These are phyloP conservation scores for Groenewaldozyma sp. DNA, from an alignment of 1,139 yeast genomes.

Conservation along the genomic window DNA sequence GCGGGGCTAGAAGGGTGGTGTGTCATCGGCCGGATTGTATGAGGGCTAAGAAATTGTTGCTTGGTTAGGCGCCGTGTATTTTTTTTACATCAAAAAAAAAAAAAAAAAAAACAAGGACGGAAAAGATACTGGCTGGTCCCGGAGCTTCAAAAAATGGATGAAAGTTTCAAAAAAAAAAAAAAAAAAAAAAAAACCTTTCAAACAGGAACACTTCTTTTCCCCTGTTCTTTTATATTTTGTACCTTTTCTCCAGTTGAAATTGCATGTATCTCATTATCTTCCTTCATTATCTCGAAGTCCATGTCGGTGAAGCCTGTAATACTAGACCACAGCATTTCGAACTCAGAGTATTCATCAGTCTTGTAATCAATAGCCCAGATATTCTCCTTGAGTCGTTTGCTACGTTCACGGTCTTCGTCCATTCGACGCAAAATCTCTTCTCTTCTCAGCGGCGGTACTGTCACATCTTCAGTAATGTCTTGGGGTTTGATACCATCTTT, in stretches of 20 bases:
- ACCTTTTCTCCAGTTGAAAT: neutral
- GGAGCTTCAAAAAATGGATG: too few species aligned
- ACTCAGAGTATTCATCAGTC: constrained; percentile 45
- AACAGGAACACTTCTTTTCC: neutral
- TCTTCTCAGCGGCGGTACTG: constrained; percentile 15
- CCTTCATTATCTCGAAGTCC: constrained; percentile 45
- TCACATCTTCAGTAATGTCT: neutral
- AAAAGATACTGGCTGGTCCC: neutral
- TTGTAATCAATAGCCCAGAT: constrained; percentile 57
- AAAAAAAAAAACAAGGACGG: neutral
- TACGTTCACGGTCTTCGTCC: constrained; percentile 83
- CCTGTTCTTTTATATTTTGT: neutral
- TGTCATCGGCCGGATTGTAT: too few species aligned
- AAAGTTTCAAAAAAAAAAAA: too few species aligned
- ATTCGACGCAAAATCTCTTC: constrained; percentile 61
- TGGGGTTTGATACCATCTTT: too few species aligned
- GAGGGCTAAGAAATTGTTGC: too few species aligned
- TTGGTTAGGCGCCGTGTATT: too few species aligned
- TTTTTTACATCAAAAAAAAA: too few species aligned
- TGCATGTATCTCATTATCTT: constrained; percentile 38
- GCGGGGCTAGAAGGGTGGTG: too few species aligned
- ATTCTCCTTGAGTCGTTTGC: constrained; percentile 66
- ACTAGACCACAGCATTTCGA: constrained; percentile 48
- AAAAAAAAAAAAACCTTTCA: too few species aligned
- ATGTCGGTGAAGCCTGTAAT: constrained; percentile 35